These are phyloP conservation scores for Pseudogymnoascus sp. DNA, from an alignment of 2,329 filamentous ascomycete species.

Conservation along the genomic window DNA sequence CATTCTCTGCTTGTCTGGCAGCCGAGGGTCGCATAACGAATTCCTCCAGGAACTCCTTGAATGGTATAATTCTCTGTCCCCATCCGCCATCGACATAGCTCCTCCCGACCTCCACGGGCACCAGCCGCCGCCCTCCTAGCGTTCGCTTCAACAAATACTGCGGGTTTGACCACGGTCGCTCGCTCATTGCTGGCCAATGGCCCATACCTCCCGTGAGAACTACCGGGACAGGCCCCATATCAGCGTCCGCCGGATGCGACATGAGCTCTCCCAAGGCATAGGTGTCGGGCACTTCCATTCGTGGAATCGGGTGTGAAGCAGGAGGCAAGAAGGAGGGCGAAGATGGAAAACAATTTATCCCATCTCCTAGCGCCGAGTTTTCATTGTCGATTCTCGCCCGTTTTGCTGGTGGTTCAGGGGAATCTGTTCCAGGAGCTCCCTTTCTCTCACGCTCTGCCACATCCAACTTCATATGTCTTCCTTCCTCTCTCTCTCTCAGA, in stretches of 20 bases:
- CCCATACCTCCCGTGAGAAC: slow-evolving; percentile 58
- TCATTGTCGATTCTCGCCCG: slow-evolving; percentile 14
- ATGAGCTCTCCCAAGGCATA: slow-evolving; percentile 55
- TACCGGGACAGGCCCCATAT: slow-evolving; percentile 46
- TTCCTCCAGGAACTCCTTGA: slow-evolving; percentile 57
- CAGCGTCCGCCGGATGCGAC: slow-evolving; percentile 32
- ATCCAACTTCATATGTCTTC: not conserved
- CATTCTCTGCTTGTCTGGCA: slow-evolving; percentile 10
- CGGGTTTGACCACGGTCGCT: slow-evolving; percentile 62
- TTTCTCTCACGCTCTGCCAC: not conserved
- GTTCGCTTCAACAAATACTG: slow-evolving; percentile 67
- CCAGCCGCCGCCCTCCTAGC: slow-evolving; percentile 66
- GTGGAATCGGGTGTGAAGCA: slow-evolving; percentile 34
- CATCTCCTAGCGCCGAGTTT: not conserved
- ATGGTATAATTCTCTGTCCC: slow-evolving; percentile 73
- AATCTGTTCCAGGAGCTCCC: not conserved
- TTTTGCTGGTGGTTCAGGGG: slow-evolving; percentile 14
- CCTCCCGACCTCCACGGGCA: slow-evolving; percentile 77
- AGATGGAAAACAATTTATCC: slow-evolving; percentile 15
- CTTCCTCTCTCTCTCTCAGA: no score
- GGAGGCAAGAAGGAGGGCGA: slow-evolving; percentile 33
- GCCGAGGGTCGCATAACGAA: slow-evolving; percentile 16
- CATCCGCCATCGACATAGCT: slow-evolving; percentile 82
- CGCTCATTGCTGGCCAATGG: slow-evolving; percentile 69
- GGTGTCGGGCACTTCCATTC: slow-evolving; percentile 41